Evolutionary conservation across 495 filamentous ascomycete species (phyloP), one percentile per base, ranked within the genome.

Genomic region (Aspergillus ostianus): DNA sequence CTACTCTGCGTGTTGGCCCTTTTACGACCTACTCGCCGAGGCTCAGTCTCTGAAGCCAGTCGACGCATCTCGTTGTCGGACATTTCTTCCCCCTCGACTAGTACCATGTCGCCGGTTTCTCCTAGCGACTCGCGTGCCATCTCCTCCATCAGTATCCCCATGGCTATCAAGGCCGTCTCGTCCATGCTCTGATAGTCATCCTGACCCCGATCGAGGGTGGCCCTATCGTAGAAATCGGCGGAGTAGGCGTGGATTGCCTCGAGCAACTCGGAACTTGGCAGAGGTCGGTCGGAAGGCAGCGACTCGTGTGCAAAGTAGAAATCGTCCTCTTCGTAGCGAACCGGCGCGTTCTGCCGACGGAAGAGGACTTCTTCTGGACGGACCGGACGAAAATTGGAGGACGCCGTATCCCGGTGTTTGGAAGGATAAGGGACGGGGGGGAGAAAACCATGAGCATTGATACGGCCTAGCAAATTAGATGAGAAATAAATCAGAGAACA

Each of bases 101-200:
- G 86, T 0, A 86, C 90, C 56, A 93, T 60, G 71, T 94, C 87
- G 4, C 90, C 92, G 1, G 79, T 88, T 32, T 82, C 77, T 1
- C 90, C 91, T 13, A 96, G 73, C 0, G 73, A 73, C 47, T 87
- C 83, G 18, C 77, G 78, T 5, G 82, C 76, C 55, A 87, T 80
- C 68, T 97, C 92, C 73, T 97, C 92, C 36, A 96, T 70, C 56
- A 96, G 65, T 23, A 97, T 85, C 0, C 91, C 92, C 71, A 95
- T 75, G 0, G 89, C 89, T 58, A 96, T 75, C 54, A 97, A 70
- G 1, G 91, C 91, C 9, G 90, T 93, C 73, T 92, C 92, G 66
- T 96, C 90, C 84, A 97, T 82, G 61, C 84, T 91, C 27, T 80
- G 74, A 68, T 85, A 84, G 55, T 86, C 81, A 47, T 80, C 63